A percentile compares a stretch with the other conserved stretches of the same genome.
Evolutionary conservation across 2,329 filamentous ascomycete species (phyloP).

Genomic region (Venturia nashicola): DNA sequence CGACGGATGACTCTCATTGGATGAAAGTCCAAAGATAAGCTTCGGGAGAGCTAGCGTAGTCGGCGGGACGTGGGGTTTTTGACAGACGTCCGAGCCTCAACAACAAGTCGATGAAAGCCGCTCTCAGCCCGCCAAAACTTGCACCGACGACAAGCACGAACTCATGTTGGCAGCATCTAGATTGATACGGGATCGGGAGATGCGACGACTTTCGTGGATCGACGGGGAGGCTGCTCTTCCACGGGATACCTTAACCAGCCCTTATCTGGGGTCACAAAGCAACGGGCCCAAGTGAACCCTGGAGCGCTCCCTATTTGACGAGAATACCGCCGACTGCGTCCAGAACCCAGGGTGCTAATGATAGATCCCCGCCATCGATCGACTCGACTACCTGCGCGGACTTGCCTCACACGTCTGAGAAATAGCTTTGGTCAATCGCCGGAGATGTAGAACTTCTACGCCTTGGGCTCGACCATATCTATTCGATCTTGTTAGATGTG

Average conservation of each 20-base stretch:
- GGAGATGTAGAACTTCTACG: not conserved
- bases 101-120: not conserved
- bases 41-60: not conserved
- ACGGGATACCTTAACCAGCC: too few relatives aligned
- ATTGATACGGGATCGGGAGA: not conserved
- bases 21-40: not conserved
- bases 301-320: not conserved
- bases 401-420: not conserved
- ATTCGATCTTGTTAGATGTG: not conserved
- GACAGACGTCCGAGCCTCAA: not conserved
- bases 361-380: slow-evolving; percentile 3
- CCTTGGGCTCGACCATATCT: not conserved
- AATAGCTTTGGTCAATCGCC: slow-evolving; percentile 1
- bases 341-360: not conserved
- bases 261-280: too few relatives aligned
- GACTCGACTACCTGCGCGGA: not conserved
- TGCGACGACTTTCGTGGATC: not conserved
- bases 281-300: not conserved
- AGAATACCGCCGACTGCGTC: not conserved
- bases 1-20: not conserved
- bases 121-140: not conserved
- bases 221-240: not conserved
- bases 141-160: not conserved
- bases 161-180: not conserved
- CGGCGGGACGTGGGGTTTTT: not conserved